Evolutionary conservation across 2,329 filamentous ascomycete species (phyloP).

Genomic region (Colletotrichum ledebouriae): DNA sequence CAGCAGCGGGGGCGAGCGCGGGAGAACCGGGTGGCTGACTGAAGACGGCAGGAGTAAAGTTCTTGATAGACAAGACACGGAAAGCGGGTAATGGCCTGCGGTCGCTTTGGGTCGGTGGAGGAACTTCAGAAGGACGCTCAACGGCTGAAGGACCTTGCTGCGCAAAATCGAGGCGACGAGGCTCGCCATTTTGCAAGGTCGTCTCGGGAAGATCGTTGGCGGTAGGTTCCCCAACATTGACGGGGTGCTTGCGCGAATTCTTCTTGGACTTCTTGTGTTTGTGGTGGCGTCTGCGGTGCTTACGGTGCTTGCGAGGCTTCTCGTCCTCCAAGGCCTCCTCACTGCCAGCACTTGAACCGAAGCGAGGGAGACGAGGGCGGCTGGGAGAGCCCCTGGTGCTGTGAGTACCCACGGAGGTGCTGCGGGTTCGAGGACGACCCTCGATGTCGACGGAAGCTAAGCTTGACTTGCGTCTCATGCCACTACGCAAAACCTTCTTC

Average conservation of each 20-base stretch:
- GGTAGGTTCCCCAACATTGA: conserved; percentile 47
- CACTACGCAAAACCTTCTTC: conserved; percentile 79
- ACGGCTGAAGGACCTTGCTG: conserved; percentile 49
- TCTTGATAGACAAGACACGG: conserved; percentile 74
- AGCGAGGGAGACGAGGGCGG: conserved; percentile 52
- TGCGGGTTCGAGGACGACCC: conserved; percentile 50
- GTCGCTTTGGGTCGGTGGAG: conserved; percentile 37
- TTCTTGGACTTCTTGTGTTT: conserved; percentile 61
- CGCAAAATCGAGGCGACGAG: conserved; percentile 72
- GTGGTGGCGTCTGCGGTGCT: conserved; percentile 54
- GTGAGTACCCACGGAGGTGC: conserved; percentile 58
- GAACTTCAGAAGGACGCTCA: conserved; percentile 48
- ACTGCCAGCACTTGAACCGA: conserved; percentile 54
- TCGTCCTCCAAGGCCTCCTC: conserved; percentile 64
- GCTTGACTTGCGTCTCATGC: conserved; percentile 83
- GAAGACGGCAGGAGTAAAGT: conserved; percentile 80
- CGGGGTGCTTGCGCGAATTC: conserved; percentile 56
- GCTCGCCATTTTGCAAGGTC: conserved; percentile 54
- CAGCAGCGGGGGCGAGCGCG: conserved; percentile 40
- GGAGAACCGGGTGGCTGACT: conserved; percentile 48
- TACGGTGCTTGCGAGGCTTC: conserved; percentile 51
- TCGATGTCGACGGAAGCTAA: conserved; percentile 74
- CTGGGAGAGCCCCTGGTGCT: conserved; percentile 56
- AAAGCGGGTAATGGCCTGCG: conserved; percentile 66
- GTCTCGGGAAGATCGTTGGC: conserved; percentile 50